Evolutionary conservation across 192 early-diverging fungal genomes (phyloP).

Genomic region (Coemansia sp.): DNA sequence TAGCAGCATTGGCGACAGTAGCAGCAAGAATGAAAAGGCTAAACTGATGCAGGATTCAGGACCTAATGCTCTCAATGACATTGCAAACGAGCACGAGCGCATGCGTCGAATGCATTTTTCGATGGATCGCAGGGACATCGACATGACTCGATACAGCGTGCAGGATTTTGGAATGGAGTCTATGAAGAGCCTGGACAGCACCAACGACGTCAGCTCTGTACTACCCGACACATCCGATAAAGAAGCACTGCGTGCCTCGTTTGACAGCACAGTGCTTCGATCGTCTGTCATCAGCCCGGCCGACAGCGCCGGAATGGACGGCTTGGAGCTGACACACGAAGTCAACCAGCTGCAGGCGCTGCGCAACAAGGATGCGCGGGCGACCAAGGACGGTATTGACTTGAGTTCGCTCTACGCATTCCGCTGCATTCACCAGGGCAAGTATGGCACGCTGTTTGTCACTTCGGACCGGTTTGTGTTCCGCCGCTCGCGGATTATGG

Average conservation of each 20-base stretch:
- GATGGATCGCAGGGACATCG: slow-evolving; percentile 6
- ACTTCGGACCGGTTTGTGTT: slow-evolving; percentile 41
- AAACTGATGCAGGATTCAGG: background rate
- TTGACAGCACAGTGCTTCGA: slow-evolving; percentile 3
- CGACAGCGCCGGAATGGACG: slow-evolving; percentile 1
- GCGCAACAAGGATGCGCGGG: slow-evolving; percentile 45
- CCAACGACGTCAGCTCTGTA: background rate
- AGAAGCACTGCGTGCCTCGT: background rate
- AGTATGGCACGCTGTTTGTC: slow-evolving; percentile 53
- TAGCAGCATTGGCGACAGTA: background rate
- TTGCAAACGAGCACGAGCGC: slow-evolving; percentile 10
- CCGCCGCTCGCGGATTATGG: slow-evolving; percentile 52
- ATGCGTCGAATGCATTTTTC: slow-evolving; percentile 9
- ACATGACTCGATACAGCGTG: background rate
- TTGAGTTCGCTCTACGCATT: slow-evolving; percentile 45
- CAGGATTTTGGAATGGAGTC: background rate
- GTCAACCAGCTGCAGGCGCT: slow-evolving; percentile 29
- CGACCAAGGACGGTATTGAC: slow-evolving; percentile 27
- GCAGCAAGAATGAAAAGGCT: background rate
- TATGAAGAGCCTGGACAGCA: background rate
- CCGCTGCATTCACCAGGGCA: slow-evolving; percentile 49
- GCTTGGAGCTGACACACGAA: slow-evolving; percentile 44
- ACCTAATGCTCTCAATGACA: background rate
- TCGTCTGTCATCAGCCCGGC: slow-evolving; percentile 9
- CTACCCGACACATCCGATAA: background rate